phyloP scores from a whole-genome alignment of 495 filamentous ascomycete genomes.

The Beverwykella pulmonaria region DNA sequence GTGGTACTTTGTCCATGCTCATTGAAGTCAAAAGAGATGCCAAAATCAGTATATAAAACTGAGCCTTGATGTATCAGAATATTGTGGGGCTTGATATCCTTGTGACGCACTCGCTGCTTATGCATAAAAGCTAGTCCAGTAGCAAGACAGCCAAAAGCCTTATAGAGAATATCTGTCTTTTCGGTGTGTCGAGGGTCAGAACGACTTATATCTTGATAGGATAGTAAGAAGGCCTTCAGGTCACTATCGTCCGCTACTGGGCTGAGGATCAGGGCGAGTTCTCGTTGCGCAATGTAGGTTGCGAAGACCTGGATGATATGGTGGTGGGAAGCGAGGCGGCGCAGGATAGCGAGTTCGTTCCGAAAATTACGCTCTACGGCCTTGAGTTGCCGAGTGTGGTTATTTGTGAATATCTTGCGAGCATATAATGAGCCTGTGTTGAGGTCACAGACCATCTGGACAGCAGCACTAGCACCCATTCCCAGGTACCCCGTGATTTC shows the following conservation, averaged over 20 bases:
- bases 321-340: constrained; percentile 12
- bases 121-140: constrained; percentile 24
- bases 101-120: constrained; percentile 25
- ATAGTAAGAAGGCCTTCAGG: constrained; percentile 16
- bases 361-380: constrained; percentile 4
- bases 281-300: constrained; percentile 17
- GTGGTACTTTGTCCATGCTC: constrained; percentile 4
- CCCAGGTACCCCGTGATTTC: constrained; percentile 11
- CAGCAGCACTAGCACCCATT: constrained; percentile 7
- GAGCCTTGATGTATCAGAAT: constrained; percentile 17
- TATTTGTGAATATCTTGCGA: constrained; percentile 20
- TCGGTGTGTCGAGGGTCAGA: neutral
- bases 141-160: constrained; percentile 25
- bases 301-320: constrained; percentile 29
- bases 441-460: constrained; percentile 26
- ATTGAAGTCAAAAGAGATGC: constrained; percentile 13
- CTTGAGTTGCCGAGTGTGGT: neutral
- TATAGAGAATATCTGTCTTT: neutral
- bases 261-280: constrained; percentile 18
- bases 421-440: constrained; percentile 14
- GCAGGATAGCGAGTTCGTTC: constrained; percentile 22
- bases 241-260: constrained; percentile 31
- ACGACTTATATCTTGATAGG: neutral
- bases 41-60: constrained; percentile 30
- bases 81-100: constrained; percentile 32